Conservation (phyloP, 2,329 filamentous ascomycete genomes). For the Colletotrichum sp. region DNA sequence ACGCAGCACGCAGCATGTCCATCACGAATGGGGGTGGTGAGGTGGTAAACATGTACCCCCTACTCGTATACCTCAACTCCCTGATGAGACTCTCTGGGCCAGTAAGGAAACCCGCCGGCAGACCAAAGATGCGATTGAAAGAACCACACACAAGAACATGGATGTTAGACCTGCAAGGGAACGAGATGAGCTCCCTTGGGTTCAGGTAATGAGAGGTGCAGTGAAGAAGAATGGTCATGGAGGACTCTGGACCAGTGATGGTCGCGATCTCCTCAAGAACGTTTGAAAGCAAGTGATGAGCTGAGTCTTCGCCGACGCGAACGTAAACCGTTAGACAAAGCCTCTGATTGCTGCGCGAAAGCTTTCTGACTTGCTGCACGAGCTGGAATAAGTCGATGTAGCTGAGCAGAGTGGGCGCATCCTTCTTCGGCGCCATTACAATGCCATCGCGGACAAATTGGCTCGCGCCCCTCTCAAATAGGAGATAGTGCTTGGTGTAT, state of each 20-base stretch:
- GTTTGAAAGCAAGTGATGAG: background rate
- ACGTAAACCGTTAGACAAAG: background rate
- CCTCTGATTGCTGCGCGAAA: background rate
- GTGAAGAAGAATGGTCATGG: conserved; percentile 14
- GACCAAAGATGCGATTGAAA: background rate
- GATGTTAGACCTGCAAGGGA: background rate
- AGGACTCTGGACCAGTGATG: background rate
- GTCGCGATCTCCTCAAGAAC: background rate
- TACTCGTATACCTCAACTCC: conserved; percentile 19
- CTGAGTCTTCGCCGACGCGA: background rate
- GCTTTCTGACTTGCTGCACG: background rate
- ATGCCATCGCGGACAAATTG: background rate
- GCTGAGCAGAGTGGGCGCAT: background rate
- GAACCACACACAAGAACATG: conserved; percentile 11
- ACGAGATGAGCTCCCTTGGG: background rate
- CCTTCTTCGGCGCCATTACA: background rate
- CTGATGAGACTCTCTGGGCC: conserved; percentile 4
- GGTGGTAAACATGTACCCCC: conserved; percentile 15
- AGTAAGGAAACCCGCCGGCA: conserved; percentile 8
- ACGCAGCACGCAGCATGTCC: conserved; percentile 8
- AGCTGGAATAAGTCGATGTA: conserved; percentile 7
- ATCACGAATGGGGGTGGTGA: conserved; percentile 14
- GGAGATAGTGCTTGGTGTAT: background rate
- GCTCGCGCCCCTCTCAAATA: background rate
- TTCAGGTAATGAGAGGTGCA: background rate